Evolutionary conservation across 2,329 filamentous ascomycete species (phyloP), one percentile per base, ranked within the genome.

Genomic region (Onygena corvina): DNA sequence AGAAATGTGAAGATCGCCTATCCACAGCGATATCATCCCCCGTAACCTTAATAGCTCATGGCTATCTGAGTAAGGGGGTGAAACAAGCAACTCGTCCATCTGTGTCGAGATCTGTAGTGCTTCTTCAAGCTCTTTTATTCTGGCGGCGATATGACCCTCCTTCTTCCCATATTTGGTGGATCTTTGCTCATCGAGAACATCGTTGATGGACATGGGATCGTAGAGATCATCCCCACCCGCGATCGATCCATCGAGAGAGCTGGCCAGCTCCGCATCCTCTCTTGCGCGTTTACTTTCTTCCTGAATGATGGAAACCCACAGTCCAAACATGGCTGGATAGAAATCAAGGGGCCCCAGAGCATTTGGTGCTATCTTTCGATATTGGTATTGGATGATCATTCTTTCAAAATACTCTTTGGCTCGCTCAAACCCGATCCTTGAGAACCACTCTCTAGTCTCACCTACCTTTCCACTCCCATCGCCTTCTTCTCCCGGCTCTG

Each of bases 251-350:
- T 56, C 55, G 3, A 52, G 50, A n/a, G 9, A 18, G 8, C 9
- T 8, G 16, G n/a, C 21, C 6, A 12, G 8, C 4, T 35, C 45
- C 8, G 74, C 56, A 8, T 59, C 62, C 48, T 69, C 62, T 31
- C 76, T 59, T 8, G 66, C 73, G 46, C 61, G 60, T 49, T 64
- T 67, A 59, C 76, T 76, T 68, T 80, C 80, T 42, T 77, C 72
- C 59, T 85, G 77, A 1, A 81, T 71, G 53, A 84, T 79, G 62
- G 86, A 89, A 47, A 94, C 76, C 77, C 92, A 90, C 40, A 87
- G 76, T 45, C 80, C 80, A 57, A 90, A 81, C 68, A 94, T 76
- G 11, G 84, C 83, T 11, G 85, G 81, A 67, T 87, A 89, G 62
- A 95, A 94, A 53, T 86, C 80, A 31, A 84, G 61, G 8, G 85